A percentile compares a stretch with the other conserved stretches of the same genome.
Evolutionary conservation across 352 stramenopile species (phyloP).

Genomic region (Phytophthora podocarpi): DNA sequence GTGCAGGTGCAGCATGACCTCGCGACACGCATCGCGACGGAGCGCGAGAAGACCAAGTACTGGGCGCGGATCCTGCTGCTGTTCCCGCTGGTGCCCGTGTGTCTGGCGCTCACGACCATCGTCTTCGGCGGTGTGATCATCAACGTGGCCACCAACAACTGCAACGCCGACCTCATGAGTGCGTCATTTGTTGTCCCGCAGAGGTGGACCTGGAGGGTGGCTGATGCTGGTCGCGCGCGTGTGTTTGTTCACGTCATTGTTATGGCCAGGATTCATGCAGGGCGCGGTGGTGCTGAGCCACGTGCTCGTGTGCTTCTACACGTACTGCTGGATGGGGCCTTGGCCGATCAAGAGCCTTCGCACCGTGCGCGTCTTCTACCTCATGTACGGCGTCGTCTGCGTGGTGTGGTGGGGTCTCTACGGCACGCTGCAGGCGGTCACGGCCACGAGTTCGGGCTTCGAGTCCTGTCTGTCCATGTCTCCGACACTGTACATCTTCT

Average conservation of each 20-base stretch:
- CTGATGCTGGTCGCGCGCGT: slow-evolving; percentile 11
- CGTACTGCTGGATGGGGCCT: slow-evolving; percentile 76
- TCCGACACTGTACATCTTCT: slow-evolving; percentile 69
- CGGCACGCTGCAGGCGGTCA: slow-evolving; percentile 61
- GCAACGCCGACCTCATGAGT: slow-evolving; percentile 74
- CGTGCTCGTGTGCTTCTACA: slow-evolving; percentile 67
- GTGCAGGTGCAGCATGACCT: slow-evolving; percentile 54
- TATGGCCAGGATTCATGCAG: slow-evolving; percentile 57
- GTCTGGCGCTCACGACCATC: slow-evolving; percentile 61
- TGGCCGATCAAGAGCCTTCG: slow-evolving; percentile 58
- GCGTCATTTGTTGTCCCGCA: slow-evolving; percentile 19
- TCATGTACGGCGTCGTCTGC: slow-evolving; percentile 61
- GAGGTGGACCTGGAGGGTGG: slow-evolving; percentile 2
- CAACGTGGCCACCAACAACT: slow-evolving; percentile 67
- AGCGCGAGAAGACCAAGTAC: slow-evolving; percentile 75
- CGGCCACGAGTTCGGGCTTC: slow-evolving; percentile 64
- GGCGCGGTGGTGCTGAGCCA: slow-evolving; percentile 72
- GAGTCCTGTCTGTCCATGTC: slow-evolving; percentile 73
- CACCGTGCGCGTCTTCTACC: slow-evolving; percentile 67
- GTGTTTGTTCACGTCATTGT: slow-evolving; percentile 4
- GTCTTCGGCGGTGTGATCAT: slow-evolving; percentile 71
- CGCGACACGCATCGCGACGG: slow-evolving; percentile 50
- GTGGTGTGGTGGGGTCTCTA: slow-evolving; percentile 74
- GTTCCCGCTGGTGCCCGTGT: slow-evolving; percentile 68
- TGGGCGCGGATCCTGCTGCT: slow-evolving; percentile 68